Evolutionary conservation across 805 yeast genomes (phyloP), one percentile per base, ranked within the genome.

Genomic region (Diddensiella santjacobensis): DNA sequence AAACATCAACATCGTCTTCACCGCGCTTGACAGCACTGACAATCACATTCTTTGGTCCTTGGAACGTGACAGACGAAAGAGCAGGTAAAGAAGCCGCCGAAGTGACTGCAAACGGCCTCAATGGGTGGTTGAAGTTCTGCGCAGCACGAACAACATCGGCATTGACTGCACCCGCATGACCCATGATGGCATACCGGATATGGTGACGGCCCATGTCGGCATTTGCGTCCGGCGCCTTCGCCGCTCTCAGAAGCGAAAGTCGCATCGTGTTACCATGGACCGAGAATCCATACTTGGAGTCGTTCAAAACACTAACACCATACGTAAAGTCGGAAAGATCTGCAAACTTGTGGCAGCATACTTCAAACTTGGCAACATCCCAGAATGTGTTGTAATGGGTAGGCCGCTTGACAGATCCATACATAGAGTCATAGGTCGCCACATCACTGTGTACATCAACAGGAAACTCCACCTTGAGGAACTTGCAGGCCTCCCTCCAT

Each of bases 361-460:
- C 96, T 68, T 91, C 99, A 66, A 91, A 91, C 66, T 89, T 90
- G 49, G 98, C 98, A 29, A 85, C 84, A 61, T 91, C 99, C 98
- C 98, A 91, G 1, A 87, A 72, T 0, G 99, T 91, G 64, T 91
- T 93, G 70, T 74, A 90, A 67, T 91, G 97, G 0, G 98, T 91
- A 42, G 98, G 96, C 57, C 98, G 79, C 60, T 78, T 81, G 4
- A 96, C 91, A 39, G 86, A 67, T 47, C 99, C 99, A 67, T 87
- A 91, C 66, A 90, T 96, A 1, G 97, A 88, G 66, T 91, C 99
- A 64, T 87, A 93, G 48, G 81, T 79, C 1, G 96, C 98, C 47
- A 61, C 74, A 18, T 90, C 93, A 33, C 79, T 74, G 57, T 79
- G 79, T 17, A 91, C 75, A 23, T 86, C 84, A 18, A 91, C 95